These are phyloP conservation scores for Epichloe aotearoae DNA, from an alignment of 2,329 filamentous ascomycete genomes.

Conservation along the genomic window DNA sequence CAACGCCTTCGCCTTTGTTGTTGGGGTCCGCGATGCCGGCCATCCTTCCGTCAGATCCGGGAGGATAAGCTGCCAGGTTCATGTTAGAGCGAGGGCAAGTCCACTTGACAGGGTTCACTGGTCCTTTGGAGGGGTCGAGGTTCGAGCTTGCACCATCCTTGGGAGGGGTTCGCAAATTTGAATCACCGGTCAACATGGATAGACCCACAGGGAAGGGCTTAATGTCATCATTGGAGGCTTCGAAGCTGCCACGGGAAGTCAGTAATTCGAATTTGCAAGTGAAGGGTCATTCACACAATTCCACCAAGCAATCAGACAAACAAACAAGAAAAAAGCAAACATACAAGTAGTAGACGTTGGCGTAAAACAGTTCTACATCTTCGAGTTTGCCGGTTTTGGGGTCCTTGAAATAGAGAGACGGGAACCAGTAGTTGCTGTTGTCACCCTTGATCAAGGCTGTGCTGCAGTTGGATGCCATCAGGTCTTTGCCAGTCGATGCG, in stretches of 20 bases:
- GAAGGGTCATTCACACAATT: no score
- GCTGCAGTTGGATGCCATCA: slow-evolving; percentile 52
- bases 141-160: slow-evolving; percentile 34
- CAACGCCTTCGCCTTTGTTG: slow-evolving; percentile 43
- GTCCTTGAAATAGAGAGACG: slow-evolving; percentile 54
- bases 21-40: slow-evolving; percentile 41
- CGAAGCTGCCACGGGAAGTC: slow-evolving; percentile 30
- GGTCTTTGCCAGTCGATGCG: slow-evolving; percentile 45
- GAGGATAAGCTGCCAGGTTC: slow-evolving; percentile 38
- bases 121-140: slow-evolving; percentile 37
- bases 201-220: slow-evolving; percentile 58
- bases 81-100: slow-evolving; percentile 46
- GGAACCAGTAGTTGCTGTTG: slow-evolving; percentile 67
- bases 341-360: slow-evolving; percentile 66
- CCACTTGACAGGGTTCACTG: slow-evolving; percentile 41
- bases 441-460: slow-evolving; percentile 57
- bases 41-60: slow-evolving; percentile 37
- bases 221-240: slow-evolving; percentile 50
- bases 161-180: slow-evolving; percentile 44
- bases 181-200: slow-evolving; percentile 57
- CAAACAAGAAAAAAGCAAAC: slow-evolving; percentile 7
- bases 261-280: neutral
- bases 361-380: slow-evolving; percentile 55
- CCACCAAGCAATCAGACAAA: neutral
- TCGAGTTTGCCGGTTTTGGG: slow-evolving; percentile 49